A percentile compares a stretch with the other conserved stretches of the same genome.
Evolutionary conservation across 176 grass and related monocot species (phyloP).

Genomic region (Phyllostachys edulis): DNA sequence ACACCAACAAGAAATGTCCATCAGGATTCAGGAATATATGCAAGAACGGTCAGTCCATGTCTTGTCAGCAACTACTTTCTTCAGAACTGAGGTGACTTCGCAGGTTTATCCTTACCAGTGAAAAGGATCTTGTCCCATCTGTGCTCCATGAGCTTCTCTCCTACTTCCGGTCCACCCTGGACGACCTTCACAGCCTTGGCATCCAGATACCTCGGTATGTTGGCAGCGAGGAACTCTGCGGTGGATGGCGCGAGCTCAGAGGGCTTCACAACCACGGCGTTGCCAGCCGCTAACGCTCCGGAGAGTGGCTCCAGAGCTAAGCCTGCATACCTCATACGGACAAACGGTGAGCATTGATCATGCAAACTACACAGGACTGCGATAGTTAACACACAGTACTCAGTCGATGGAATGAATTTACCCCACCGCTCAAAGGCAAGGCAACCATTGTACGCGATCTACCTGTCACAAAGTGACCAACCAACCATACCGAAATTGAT

Average conservation of each 20-base stretch:
- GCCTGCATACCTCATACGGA: neutral
- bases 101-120: constrained; percentile 48
- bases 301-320: constrained; percentile 69
- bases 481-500: neutral
- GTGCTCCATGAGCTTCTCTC: constrained; percentile 68
- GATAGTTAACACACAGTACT: neutral
- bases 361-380: neutral
- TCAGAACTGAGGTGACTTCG: neutral
- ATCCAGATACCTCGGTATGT: constrained; percentile 68
- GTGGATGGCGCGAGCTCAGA: constrained; percentile 69
- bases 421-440: neutral
- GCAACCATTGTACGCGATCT: neutral
- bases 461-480: neutral
- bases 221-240: constrained; percentile 54
- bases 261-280: constrained; percentile 67
- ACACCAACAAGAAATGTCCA: neutral
- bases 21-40: neutral
- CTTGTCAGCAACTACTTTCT: neutral
- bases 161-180: constrained; percentile 51
- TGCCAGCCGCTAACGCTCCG: constrained; percentile 76
- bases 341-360: neutral
- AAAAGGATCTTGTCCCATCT: constrained; percentile 94
- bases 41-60: neutral
- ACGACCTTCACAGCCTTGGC: constrained; percentile 63
- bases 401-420: neutral